Conservation (phyloP, 169 alveolate species). For the Theileria sp. region DNA sequence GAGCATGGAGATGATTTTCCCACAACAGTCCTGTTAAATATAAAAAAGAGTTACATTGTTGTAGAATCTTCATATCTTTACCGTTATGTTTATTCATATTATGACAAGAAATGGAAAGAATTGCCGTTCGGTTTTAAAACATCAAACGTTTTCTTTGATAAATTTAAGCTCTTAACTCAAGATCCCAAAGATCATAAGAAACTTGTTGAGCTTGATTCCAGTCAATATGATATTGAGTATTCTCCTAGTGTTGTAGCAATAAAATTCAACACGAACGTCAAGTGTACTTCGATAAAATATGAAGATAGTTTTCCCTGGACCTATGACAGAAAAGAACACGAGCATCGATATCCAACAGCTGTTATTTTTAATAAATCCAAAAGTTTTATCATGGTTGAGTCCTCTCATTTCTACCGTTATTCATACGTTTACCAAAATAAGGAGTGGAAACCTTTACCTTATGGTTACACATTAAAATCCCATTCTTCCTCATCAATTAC, state of each 20-base stretch:
- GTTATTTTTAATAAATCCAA: not conserved
- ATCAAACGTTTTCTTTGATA: not conserved
- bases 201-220: not conserved
- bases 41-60: not conserved
- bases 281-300: not conserved
- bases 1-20: not conserved
- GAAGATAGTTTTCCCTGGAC: not conserved
- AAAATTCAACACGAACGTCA: not conserved
- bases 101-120: not conserved
- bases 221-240: not conserved
- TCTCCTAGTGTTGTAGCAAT: not conserved
- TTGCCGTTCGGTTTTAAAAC: conserved; percentile 8
- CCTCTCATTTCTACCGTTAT: not conserved
- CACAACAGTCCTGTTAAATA: not conserved
- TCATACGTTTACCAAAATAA: not conserved
- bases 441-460: conserved; percentile 3
- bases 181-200: not conserved
- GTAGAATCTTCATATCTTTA: not conserved
- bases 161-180: not conserved
- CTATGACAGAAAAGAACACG: not conserved
- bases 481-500: not conserved
- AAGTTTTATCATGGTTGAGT: not conserved
- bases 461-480: not conserved
- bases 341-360: not conserved
- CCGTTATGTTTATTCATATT: not conserved